Conservation (phyloP, 1,139 yeast species). For the Yamadazyma siamensis region DNA sequence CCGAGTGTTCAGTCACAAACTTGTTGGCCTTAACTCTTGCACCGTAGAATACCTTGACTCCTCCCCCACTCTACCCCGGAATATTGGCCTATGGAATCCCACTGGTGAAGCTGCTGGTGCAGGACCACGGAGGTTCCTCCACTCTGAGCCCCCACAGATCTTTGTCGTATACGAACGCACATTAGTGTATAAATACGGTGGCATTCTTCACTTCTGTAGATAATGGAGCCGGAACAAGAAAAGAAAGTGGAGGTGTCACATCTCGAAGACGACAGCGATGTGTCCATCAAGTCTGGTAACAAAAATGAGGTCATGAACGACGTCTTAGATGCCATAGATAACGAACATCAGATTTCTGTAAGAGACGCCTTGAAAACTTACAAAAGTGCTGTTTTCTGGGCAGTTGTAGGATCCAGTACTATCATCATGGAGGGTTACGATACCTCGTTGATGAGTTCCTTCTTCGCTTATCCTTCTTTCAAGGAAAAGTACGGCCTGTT, state of each 20-base stretch:
- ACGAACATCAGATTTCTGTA: slow-evolving; percentile 1
- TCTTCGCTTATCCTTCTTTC: slow-evolving; percentile 21
- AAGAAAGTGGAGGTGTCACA: slow-evolving; percentile 1
- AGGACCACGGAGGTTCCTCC: no score
- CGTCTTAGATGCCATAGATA: slow-evolving; percentile 17
- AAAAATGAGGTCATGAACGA: slow-evolving; percentile 8
- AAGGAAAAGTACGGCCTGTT: slow-evolving; percentile 16
- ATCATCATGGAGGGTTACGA: slow-evolving; percentile 24
- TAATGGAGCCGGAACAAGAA: background rate
- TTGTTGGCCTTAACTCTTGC: no score
- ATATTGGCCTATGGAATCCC: no score
- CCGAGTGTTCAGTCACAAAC: no score
- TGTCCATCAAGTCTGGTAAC: slow-evolving; percentile 1
- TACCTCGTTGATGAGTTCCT: slow-evolving; percentile 16
- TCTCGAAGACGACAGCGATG: slow-evolving; percentile 5
- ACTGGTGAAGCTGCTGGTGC: no score
- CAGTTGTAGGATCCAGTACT: slow-evolving; percentile 16
- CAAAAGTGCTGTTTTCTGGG: slow-evolving; percentile 16
- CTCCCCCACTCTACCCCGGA: no score
- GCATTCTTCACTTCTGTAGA: no score
- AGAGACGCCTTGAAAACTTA: slow-evolving; percentile 1
- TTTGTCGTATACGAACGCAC: no score
- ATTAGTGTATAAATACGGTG: no score
- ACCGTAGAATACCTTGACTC: no score
- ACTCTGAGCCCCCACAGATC: no score